phyloP scores from a whole-genome alignment of 2,329 filamentous ascomycete species.

The Neonectria coccinea region DNA sequence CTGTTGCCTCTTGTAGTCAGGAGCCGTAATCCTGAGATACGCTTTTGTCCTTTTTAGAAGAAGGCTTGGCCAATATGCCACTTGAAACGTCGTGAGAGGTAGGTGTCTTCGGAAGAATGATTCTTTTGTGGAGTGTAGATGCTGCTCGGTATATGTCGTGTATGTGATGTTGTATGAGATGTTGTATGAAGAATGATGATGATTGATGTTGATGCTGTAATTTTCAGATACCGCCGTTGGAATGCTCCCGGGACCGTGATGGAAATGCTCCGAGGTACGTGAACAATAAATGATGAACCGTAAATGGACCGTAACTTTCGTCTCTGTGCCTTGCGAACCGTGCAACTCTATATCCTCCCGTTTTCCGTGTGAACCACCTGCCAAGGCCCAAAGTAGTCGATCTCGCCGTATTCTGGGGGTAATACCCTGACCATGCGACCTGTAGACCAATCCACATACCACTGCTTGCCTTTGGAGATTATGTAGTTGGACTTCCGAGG shows the following conservation, averaged over 20 bases:
- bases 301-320: constrained; percentile 18
- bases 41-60: neutral
- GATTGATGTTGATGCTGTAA: constrained; percentile 12
- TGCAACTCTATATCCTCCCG: constrained; percentile 52
- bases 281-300: constrained; percentile 16
- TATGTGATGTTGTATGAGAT: neutral
- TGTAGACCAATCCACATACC: constrained; percentile 70
- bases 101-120: neutral
- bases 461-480: constrained; percentile 67
- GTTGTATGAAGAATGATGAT: constrained; percentile 3
- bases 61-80: neutral
- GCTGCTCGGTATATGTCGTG: neutral
- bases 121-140: constrained; percentile 1
- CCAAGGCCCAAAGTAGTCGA: constrained; percentile 62
- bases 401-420: constrained; percentile 66
- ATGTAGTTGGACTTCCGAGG: constrained; percentile 70
- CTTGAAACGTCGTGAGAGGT: neutral
- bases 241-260: constrained; percentile 21
- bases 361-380: constrained; percentile 64
- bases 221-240: constrained; percentile 12
- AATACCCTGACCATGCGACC: constrained; percentile 66
- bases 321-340: constrained; percentile 18
- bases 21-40: constrained; percentile 5
- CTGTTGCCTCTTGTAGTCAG: constrained; percentile 10
- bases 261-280: constrained; percentile 12